A percentile compares a stretch with the other conserved stretches of the same genome.
These are phyloP conservation scores for Senna tora DNA, from an alignment of 306 rosid genomes.

Conservation along the genomic window DNA sequence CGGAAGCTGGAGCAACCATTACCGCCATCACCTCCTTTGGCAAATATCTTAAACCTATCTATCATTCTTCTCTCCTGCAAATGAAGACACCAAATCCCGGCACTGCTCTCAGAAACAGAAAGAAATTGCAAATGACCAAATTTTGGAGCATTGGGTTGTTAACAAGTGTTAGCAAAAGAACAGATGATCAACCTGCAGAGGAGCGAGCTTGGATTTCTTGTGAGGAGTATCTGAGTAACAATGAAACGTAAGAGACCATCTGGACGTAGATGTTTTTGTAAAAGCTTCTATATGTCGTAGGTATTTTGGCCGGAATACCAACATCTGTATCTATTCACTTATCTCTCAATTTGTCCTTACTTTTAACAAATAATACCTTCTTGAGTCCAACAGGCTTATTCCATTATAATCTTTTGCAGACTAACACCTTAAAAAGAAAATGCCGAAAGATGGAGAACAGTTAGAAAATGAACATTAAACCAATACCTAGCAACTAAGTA, in stretches of 20 bases:
- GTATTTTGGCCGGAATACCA: slow-evolving; percentile 47
- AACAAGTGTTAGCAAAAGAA: slow-evolving; percentile 14
- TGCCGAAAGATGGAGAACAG: background rate
- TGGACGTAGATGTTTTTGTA: slow-evolving; percentile 46
- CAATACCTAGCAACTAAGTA: background rate
- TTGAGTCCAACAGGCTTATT: slow-evolving; percentile 26
- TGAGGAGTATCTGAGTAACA: slow-evolving; percentile 55
- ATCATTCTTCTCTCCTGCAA: slow-evolving; percentile 89
- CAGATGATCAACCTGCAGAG: slow-evolving; percentile 68
- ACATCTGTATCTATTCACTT: slow-evolving; percentile 48
- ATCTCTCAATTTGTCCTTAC: slow-evolving; percentile 26
- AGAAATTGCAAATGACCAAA: slow-evolving; percentile 1
- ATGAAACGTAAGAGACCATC: slow-evolving; percentile 49
- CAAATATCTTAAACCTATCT: slow-evolving; percentile 70
- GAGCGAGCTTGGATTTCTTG: slow-evolving; percentile 78
- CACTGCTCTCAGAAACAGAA: slow-evolving; percentile 27
- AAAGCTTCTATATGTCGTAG: slow-evolving; percentile 45
- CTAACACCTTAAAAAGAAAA: slow-evolving; percentile 31
- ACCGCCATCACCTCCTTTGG: slow-evolving; percentile 94
- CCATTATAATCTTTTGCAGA: slow-evolving; percentile 22
- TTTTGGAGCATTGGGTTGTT: slow-evolving; percentile 10
- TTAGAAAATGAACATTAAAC: slow-evolving; percentile 16
- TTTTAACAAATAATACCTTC: slow-evolving; percentile 22
- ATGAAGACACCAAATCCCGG: slow-evolving; percentile 27
- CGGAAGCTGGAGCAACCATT: slow-evolving; percentile 78